Conservation (phyloP, 768 basidiomycete species). For the Tulasnella sp. region DNA sequence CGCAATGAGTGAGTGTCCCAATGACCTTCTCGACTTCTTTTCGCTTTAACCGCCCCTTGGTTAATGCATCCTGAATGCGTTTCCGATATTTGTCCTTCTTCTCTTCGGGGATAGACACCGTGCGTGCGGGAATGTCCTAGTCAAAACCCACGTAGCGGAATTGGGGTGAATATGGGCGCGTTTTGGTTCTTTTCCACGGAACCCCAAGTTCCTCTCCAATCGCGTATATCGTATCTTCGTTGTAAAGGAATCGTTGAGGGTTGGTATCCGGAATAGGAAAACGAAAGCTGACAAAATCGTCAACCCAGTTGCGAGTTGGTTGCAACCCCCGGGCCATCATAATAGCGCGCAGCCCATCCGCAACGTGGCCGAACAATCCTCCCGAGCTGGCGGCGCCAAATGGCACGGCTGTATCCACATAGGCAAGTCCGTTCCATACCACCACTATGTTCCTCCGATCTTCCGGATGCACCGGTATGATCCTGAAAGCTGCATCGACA, state of each 20-base stretch:
- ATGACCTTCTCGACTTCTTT: constrained; percentile 29
- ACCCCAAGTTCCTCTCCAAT: constrained; percentile 30
- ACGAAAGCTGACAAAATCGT: constrained; percentile 33
- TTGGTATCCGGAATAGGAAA: constrained; percentile 22
- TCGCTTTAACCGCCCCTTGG: constrained; percentile 15
- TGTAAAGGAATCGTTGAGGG: constrained; percentile 22
- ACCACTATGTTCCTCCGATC: constrained; percentile 29
- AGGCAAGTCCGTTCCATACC: constrained; percentile 25
- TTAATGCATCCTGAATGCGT: constrained; percentile 25
- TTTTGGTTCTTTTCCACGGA: constrained; percentile 35
- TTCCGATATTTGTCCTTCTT: constrained; percentile 31
- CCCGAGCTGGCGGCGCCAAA: constrained; percentile 31
- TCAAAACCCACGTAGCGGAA: constrained; percentile 37
- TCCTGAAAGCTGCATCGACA: constrained; percentile 34
- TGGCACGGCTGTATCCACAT: constrained; percentile 32
- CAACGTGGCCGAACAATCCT: constrained; percentile 32
- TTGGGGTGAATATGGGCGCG: constrained; percentile 25
- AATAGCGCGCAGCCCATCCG: constrained; percentile 32
- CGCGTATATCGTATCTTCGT: constrained; percentile 29
- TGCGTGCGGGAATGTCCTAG: constrained; percentile 31
- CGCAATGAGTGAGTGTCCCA: constrained; percentile 33
- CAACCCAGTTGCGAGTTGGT: constrained; percentile 36
- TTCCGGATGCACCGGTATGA: constrained; percentile 31
- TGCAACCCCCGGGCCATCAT: constrained; percentile 24
- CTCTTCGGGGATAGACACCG: constrained; percentile 29